Evolutionary conservation across 2,329 filamentous ascomycete genomes (phyloP), one percentile per base, ranked within the genome.

Genomic region (Aspergillus glaucus): DNA sequence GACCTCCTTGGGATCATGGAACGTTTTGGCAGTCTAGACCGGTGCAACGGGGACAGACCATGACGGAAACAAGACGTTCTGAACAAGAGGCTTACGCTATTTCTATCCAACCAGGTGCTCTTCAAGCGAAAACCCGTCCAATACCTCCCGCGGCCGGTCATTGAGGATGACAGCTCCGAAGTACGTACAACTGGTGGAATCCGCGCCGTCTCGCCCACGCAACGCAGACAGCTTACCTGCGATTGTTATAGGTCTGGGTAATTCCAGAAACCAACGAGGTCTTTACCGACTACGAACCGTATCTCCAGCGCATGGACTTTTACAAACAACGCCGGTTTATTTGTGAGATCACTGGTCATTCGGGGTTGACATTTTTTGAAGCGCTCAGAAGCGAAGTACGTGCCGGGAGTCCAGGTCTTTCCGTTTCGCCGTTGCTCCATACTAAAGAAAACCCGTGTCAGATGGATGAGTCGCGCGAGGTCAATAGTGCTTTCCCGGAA

Each of bases 111-210:
- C 21, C 65, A 97, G 92, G 92, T 98, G 60, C 80, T 95, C 56
- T 96, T 88, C 72, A 97, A 97, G 76, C 84, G 93, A 62, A 97
- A 97, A 73, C 91, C 91, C 49, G 90, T 97, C 64, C 84, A 88
- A 72, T 87, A 89, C 66, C 76, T 91, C 57, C 79, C 86, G 44
- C 78, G 79, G 43, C 86, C 87, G 19, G 75, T 80, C 46, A 81
- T 92, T 57, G 79, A 90, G 58, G 84, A 93, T 75, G 88, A 95
- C 57, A 83, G 87, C 62, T 79, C 81, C 59, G 90, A 97, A 80
- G 91, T 92, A 78, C 60, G 79, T 66, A 48, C 51, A 47, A 26
- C 40, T 30, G 43, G 43, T 21, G 37, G 9, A 19, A 15, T 24
- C 26, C 22, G 42, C 50, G 46, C 32, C 26, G 53, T 53, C 24